A percentile compares a stretch with the other conserved stretches of the same genome.
phyloP scores from a whole-genome alignment of 2,329 filamentous ascomycete genomes.

The Ophiostoma pallidulum region DNA sequence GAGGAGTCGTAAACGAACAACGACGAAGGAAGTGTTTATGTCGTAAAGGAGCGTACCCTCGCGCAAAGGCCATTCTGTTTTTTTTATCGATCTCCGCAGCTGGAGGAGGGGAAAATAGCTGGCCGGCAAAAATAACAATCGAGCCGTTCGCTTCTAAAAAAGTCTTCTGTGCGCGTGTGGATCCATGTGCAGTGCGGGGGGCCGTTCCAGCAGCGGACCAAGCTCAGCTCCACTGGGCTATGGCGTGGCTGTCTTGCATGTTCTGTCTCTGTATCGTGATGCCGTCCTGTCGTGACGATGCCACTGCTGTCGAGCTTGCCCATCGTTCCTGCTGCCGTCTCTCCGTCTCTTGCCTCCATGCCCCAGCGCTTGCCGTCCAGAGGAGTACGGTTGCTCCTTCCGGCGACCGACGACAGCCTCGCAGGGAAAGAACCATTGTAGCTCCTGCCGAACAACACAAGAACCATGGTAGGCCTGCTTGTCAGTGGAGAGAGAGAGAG shows the following conservation, averaged over 20 bases:
- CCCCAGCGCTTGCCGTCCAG: too few relatives aligned
- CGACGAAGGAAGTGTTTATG: slow-evolving; percentile 10
- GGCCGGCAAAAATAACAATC: slow-evolving; percentile 3
- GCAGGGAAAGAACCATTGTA: background rate
- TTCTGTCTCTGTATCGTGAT: too few relatives aligned
- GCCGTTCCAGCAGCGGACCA: too few relatives aligned
- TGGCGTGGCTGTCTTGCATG: too few relatives aligned
- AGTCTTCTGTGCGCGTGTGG: background rate
- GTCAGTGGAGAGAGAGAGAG: too few relatives aligned
- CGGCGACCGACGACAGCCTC: background rate
- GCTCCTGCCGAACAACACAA: background rate
- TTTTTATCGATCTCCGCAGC: background rate
- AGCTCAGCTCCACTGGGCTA: background rate
- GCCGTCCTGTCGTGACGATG: too few relatives aligned
- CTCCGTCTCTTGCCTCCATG: too few relatives aligned
- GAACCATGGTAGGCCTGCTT: too few relatives aligned
- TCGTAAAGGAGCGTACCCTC: slow-evolving; percentile 8
- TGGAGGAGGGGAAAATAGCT: slow-evolving; percentile 2
- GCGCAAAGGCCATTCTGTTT: slow-evolving; percentile 4
- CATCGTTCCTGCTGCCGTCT: too few relatives aligned
- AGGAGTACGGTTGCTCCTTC: background rate
- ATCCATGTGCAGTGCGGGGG: background rate
- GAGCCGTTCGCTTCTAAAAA: slow-evolving; percentile 8
- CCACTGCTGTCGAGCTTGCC: too few relatives aligned
- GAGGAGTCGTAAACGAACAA: slow-evolving; percentile 8